Evolutionary conservation across 2,329 filamentous ascomycete genomes (phyloP), one percentile per base, ranked within the genome.

Genomic region (Fusarium luffae): DNA sequence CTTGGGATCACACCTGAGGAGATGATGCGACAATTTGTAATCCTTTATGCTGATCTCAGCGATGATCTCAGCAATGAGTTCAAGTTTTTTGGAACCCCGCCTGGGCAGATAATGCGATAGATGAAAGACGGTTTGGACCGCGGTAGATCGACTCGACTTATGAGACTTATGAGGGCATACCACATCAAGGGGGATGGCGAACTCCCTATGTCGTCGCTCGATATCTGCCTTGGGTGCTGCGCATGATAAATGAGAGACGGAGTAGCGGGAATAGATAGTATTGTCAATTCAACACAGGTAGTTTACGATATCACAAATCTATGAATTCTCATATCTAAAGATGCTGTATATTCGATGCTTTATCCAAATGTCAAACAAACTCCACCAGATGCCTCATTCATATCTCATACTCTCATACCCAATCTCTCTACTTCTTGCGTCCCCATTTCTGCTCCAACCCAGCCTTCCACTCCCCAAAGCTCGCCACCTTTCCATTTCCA

Each of bases 381-480:
- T 68, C 59, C 48, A 25, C 18, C 44, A 27, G 3, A 59, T 55
- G 52, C 58, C 63, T 62, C 49, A 28, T 19, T 42, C 49, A 50
- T 62, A n/a, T 60, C 34, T 57, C 57, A 42, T 57, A 43, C 18
- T n/a, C 60, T 34, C n/a, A 56, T 66, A 56, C 28, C 23, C 34
- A 18, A 16, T 14, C 18, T 25, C 14, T 55, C 32, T 41, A 49
- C 16, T 48, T 16, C 6, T 52, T 34, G 7, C 63, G 48, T 12
- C 57, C 62, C 79, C 79, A 81, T 28, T 61, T 75, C 64, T 74
- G 66, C 62, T 77, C 72, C 42, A 83, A 48, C 21, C 54, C 69
- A 41, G 71, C 69, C 68, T 80, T 80, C 81, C 81, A 83, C 46
- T 79, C 77, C 0, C 60, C 70, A 56, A 82, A 78, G 12, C 72